phyloP scores from a whole-genome alignment of 805 yeast species.

The Metschnikowia peoriensis region DNA sequence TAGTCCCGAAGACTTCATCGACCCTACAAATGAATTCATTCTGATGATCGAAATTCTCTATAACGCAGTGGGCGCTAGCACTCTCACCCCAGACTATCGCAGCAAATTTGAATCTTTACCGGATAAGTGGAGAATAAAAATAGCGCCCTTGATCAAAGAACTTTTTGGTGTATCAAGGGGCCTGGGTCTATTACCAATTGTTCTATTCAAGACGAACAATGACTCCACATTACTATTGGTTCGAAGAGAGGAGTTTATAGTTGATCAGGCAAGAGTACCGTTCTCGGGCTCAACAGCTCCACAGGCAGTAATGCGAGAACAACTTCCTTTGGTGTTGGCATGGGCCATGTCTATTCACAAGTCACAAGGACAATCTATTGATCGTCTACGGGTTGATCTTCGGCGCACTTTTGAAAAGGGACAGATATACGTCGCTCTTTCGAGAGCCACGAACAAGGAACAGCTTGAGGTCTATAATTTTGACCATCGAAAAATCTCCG shows the following conservation, averaged over 20 bases:
- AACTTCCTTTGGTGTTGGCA: constrained; percentile 86
- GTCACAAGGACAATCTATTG: constrained; percentile 90
- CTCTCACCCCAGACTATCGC: constrained; percentile 6
- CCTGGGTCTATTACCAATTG: constrained; percentile 40
- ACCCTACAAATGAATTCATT: constrained; percentile 12
- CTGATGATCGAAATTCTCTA: constrained; percentile 11
- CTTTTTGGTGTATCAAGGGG: constrained; percentile 6
- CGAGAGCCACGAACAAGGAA: constrained; percentile 79
- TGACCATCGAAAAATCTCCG: constrained; percentile 56
- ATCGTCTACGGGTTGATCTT: constrained; percentile 74
- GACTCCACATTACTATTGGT: constrained; percentile 32
- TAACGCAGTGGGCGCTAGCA: constrained; percentile 9
- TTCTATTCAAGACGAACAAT: constrained; percentile 40
- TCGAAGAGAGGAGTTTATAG: constrained; percentile 33
- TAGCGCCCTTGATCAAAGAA: constrained; percentile 11
- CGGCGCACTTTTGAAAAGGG: constrained; percentile 81
- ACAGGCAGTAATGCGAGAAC: constrained; percentile 30
- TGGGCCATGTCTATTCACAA: constrained; percentile 97
- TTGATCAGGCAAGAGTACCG: constrained; percentile 27
- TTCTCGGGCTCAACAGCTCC: background rate
- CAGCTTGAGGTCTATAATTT: constrained; percentile 84
- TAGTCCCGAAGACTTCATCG: constrained; percentile 13
- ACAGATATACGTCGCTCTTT: constrained; percentile 93
- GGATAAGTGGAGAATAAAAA: constrained; percentile 14
- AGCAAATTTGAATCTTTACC: constrained; percentile 9